These are phyloP conservation scores for Lactarius hatsudake DNA, from an alignment of 768 basidiomycete species.

Conservation along the genomic window DNA sequence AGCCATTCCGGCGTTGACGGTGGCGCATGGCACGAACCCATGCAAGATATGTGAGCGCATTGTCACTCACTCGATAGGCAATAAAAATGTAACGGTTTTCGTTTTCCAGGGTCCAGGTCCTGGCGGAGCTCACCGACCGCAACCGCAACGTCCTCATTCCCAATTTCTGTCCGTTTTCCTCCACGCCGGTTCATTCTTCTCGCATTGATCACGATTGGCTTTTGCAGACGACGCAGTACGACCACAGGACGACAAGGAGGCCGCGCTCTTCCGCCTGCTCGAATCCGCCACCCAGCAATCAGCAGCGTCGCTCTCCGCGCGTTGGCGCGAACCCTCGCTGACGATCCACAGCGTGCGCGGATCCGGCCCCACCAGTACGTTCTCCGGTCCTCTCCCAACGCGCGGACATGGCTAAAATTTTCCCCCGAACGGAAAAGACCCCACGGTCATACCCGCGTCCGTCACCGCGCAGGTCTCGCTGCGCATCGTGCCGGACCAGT, in stretches of 20 bases:
- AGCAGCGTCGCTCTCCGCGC: constrained; percentile 63
- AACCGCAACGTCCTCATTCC: constrained; percentile 65
- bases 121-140: constrained; percentile 65
- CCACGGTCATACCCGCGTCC: constrained; percentile 84
- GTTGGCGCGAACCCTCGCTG: constrained; percentile 89
- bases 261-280: constrained; percentile 62
- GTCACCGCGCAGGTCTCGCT: constrained; percentile 86
- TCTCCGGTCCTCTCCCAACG: neutral
- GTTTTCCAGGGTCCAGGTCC: constrained; percentile 62
- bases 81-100: neutral
- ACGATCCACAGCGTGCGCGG: constrained; percentile 84
- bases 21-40: constrained; percentile 82
- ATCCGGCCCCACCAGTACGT: constrained; percentile 74
- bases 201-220: neutral
- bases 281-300: constrained; percentile 66
- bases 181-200: neutral
- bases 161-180: constrained; percentile 60
- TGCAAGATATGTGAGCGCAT: constrained; percentile 78
- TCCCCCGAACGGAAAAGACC: constrained; percentile 43
- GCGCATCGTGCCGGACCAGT: constrained; percentile 93
- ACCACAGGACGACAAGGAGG: constrained; percentile 63
- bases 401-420: neutral
- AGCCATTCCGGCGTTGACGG: constrained; percentile 95
- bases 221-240: constrained; percentile 72
- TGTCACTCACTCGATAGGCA: neutral